Percentiles rank a stretch among this genome's conserved stretches.
Evolutionary conservation across 2,329 filamentous ascomycete genomes (phyloP).

Genomic region (Pochonia chlamydosporia): DNA sequence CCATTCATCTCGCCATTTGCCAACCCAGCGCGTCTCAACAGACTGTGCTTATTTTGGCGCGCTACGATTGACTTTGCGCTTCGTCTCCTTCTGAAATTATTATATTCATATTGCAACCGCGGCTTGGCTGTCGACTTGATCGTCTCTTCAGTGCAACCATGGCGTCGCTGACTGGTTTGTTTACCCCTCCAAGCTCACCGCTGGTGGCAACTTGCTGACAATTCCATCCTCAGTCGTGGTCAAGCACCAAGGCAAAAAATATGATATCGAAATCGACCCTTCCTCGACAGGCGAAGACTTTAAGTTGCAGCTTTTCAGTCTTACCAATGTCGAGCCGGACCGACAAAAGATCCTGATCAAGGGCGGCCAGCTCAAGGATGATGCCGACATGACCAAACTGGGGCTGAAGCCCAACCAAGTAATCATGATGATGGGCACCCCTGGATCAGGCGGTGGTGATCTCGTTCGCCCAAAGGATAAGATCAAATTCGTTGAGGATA

Average conservation of each 20-base stretch:
- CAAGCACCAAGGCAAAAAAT: conserved; percentile 92
- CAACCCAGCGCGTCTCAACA: no score
- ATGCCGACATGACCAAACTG: conserved; percentile 77
- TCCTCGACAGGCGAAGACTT: conserved; percentile 82
- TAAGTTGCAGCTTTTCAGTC: conserved; percentile 91
- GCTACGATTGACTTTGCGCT: no score
- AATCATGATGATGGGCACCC: conserved; percentile 96
- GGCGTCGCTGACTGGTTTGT: conserved; percentile 50
- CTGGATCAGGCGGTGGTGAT: conserved; percentile 56
- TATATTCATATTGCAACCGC: no score
- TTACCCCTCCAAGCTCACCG: neutral
- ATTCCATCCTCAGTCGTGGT: conserved; percentile 61
- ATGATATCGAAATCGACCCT: conserved; percentile 88
- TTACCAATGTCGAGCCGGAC: conserved; percentile 93
- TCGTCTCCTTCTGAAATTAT: conserved; percentile 1
- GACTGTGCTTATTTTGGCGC: no score
- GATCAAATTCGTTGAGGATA: conserved; percentile 90
- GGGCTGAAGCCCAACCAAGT: conserved; percentile 79
- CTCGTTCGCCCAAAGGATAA: conserved; percentile 71
- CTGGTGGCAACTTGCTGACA: conserved; percentile 13
- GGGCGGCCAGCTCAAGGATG: conserved; percentile 91
- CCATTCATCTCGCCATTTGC: neutral
- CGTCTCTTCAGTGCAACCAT: conserved; percentile 22
- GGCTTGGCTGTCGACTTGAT: no score
- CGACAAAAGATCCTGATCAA: conserved; percentile 95